Base-by-base conservation (phyloP, 495 filamentous ascomycete species). In the Podospora sp. region DNA sequence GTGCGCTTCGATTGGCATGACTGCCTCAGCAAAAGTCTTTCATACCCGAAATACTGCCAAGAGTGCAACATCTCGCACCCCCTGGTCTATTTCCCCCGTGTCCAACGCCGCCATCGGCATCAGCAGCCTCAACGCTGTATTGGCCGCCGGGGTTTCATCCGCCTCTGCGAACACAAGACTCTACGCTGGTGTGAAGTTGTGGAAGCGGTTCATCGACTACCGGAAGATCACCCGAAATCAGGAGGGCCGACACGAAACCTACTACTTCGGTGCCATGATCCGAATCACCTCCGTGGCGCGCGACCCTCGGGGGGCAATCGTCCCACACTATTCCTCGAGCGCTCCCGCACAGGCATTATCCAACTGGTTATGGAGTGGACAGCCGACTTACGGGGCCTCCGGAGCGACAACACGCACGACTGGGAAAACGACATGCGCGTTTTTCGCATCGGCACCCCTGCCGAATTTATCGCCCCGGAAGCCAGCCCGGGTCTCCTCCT, bases 151-250 rank as follows among this genome's bases (percentile, higher is more conserved):
- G 56, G 56, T 59, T 59, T 59, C 25, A 59, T 59, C 56, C 56
- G 56, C 56, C 56, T 59, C 56, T 59, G 56, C 56, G 56, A 59
- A 59, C 56, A 59, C 56, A 59, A 59, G 56, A 59, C 56, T 59
- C 56, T 59, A 59, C 11, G 56, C 56, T 59, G 56, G 56, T 59
- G 56, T 59, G 56, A 59, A 59, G 56, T 59, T 33, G 56, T 59
- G 56, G 56, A 59, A 59, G 56, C 56, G 56, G 56, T 59, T 59
- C 18, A 59, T 59, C 56, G 56, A 59, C 56, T 59, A 59, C 56
- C 56, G 33, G 33, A 59, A 33, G 56, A 59, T 59, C 56, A 59
- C 56, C 56, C 56, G 24, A 59, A 59, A 59, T 59, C 56, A 59
- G 56, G 56, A 59, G 56, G 56, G 56, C 56, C 56, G 56, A 59